These are phyloP conservation scores for Salix exigua DNA, from an alignment of 345 rosid species.

Conservation along the genomic window DNA sequence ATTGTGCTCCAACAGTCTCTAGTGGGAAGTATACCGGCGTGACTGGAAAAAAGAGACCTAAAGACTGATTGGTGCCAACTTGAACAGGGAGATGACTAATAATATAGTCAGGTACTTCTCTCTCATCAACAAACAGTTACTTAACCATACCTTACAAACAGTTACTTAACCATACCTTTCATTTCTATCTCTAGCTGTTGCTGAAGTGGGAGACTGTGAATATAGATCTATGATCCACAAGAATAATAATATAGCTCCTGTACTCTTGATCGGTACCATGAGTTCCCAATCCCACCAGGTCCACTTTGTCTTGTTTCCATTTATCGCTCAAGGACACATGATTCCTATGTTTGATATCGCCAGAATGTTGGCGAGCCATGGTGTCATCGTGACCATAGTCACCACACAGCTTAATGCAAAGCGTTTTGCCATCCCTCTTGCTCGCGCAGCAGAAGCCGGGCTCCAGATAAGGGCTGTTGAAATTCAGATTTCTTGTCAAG, in stretches of 20 bases:
- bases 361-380: constrained; percentile 11
- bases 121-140: too few species aligned
- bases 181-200: too few species aligned
- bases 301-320: constrained; percentile 11
- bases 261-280: neutral
- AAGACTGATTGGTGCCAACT: too few species aligned
- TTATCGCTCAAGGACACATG: constrained; percentile 24
- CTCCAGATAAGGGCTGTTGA: constrained; percentile 10
- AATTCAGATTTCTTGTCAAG: constrained; percentile 4
- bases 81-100: too few species aligned
- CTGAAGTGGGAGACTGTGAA: too few species aligned
- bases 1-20: too few species aligned
- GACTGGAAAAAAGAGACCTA: too few species aligned
- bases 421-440: constrained; percentile 12
- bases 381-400: constrained; percentile 21
- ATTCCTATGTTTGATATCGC: constrained; percentile 27
- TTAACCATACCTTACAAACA: too few species aligned
- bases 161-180: too few species aligned
- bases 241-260: neutral
- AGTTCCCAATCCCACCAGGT: neutral
- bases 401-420: constrained; percentile 27
- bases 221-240: too few species aligned
- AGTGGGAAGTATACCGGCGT: too few species aligned
- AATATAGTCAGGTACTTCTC: too few species aligned
- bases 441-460: constrained; percentile 19